These are phyloP conservation scores for Colletotrichum sidae DNA, from an alignment of 2,329 filamentous ascomycete species.

Conservation along the genomic window DNA sequence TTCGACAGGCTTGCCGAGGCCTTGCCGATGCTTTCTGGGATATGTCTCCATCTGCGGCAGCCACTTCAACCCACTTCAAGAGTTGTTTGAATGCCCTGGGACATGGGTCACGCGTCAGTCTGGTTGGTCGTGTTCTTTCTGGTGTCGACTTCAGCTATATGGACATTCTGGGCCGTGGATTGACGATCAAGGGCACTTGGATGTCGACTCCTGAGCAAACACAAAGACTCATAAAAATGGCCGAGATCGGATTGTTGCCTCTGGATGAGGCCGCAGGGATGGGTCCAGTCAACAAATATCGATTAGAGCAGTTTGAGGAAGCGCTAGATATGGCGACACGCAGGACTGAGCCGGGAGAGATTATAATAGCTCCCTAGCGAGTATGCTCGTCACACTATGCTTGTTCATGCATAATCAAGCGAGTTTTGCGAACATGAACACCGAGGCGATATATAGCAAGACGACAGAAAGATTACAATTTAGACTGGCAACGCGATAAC, in stretches of 20 bases:
- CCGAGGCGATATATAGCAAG: too few species aligned
- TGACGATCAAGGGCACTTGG: constrained; percentile 11
- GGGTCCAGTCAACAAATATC: background rate
- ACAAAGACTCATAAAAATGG: constrained; percentile 17
- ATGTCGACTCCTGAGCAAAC: constrained; percentile 11
- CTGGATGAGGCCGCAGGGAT: constrained; percentile 2
- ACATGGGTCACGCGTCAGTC: constrained; percentile 2
- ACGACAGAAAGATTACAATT: too few species aligned
- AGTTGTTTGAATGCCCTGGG: constrained; percentile 8
- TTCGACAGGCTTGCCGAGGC: background rate
- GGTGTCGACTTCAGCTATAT: constrained; percentile 18
- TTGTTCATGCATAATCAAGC: too few species aligned
- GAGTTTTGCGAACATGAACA: too few species aligned
- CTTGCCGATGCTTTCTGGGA: constrained; percentile 10
- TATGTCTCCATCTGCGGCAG: constrained; percentile 11
- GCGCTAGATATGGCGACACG: background rate
- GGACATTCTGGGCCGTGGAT: constrained; percentile 8
- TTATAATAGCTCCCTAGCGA: constrained; percentile 1
- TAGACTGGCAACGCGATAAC: too few species aligned
- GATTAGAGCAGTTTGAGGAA: constrained; percentile 1
- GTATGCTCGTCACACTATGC: too few species aligned
- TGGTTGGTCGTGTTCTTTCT: background rate
- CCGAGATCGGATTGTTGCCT: constrained; percentile 11
- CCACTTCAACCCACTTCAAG: constrained; percentile 3
- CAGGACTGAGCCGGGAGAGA: constrained; percentile 11